Conservation (phyloP, 306 rosid species). For the Morella rubra region DNA sequence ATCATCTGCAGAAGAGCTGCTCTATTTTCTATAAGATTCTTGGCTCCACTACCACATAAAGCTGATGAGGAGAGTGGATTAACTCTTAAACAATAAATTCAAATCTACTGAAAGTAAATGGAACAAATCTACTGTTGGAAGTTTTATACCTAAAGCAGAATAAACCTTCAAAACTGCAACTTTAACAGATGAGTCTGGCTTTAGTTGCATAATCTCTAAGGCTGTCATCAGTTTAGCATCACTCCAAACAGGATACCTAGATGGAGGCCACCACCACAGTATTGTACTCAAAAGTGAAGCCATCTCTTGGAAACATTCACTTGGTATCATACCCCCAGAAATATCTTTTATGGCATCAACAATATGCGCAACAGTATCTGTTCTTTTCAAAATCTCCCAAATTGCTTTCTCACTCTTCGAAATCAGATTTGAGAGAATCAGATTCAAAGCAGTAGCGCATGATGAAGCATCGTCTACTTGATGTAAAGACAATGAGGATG, state of each 20-base stretch:
- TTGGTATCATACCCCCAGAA: constrained; percentile 35
- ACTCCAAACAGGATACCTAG: constrained; percentile 67
- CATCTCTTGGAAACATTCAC: constrained; percentile 60
- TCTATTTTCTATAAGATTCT: constrained; percentile 59
- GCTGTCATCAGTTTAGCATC: constrained; percentile 52
- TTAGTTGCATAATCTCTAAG: constrained; percentile 42
- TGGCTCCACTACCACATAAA: constrained; percentile 68
- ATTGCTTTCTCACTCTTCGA: constrained; percentile 51
- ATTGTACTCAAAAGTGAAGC: constrained; percentile 69
- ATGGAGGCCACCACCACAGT: constrained; percentile 63
- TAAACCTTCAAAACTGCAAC: constrained; percentile 67
- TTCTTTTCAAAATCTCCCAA: constrained; percentile 56
- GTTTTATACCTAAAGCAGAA: constrained; percentile 73
- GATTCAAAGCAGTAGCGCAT: constrained; percentile 62
- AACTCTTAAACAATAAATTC: constrained; percentile 19
- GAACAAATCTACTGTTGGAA: neutral
- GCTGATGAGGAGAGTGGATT: constrained; percentile 48
- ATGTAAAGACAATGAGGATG: constrained; percentile 53
- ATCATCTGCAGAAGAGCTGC: constrained; percentile 49
- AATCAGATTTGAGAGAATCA: constrained; percentile 54
- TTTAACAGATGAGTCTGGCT: constrained; percentile 38
- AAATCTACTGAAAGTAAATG: constrained; percentile 13
- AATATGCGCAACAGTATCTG: constrained; percentile 41
- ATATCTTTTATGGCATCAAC: constrained; percentile 41
- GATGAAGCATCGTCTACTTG: constrained; percentile 53